Conservation (phyloP, 2,329 filamentous ascomycete genomes). For the Orbilia brochopaga region DNA sequence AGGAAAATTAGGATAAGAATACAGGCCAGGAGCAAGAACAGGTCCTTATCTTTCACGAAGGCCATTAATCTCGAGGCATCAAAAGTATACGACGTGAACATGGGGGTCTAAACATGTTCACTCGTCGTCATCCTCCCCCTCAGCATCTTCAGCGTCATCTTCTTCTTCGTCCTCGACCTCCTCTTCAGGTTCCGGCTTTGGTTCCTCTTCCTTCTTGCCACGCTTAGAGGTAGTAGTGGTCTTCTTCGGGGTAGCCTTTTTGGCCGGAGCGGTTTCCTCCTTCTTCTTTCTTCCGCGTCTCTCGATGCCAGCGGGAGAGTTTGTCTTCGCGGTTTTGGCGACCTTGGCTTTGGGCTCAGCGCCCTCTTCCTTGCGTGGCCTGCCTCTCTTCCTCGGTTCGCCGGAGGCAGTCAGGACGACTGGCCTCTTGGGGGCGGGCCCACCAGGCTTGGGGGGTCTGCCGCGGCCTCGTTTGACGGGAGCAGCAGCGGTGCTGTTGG, state of each 20-base stretch:
- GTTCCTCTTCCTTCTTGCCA: constrained; percentile 35
- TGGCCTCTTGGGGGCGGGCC: constrained; percentile 41
- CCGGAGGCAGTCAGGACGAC: constrained; percentile 47
- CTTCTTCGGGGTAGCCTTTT: constrained; percentile 40
- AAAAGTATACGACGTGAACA: not conserved
- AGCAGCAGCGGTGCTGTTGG: constrained; percentile 18
- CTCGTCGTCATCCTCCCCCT: constrained; percentile 37
- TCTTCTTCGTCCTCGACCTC: constrained; percentile 21
- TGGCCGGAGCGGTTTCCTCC: constrained; percentile 25
- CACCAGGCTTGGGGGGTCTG: constrained; percentile 47
- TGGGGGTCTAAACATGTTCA: not conserved
- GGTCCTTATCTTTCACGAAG: not conserved
- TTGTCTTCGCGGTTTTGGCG: constrained; percentile 28
- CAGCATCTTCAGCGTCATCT: constrained; percentile 24
- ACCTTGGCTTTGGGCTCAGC: constrained; percentile 48
- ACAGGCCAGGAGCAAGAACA: not conserved
- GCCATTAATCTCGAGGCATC: not conserved
- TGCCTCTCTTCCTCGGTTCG: constrained; percentile 47
- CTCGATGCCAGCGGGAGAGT: constrained; percentile 19
- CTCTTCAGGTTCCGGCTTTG: constrained; percentile 10
- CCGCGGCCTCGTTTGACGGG: constrained; percentile 45
- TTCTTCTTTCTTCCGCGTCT: constrained; percentile 49
- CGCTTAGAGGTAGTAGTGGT: constrained; percentile 16
- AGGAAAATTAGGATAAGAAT: constrained; percentile 5
- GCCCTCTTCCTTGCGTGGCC: constrained; percentile 45